Evolutionary conservation across 1,284 basidiomycete genomes (phyloP).

Genomic region (Microbotryomycetes sp.): DNA sequence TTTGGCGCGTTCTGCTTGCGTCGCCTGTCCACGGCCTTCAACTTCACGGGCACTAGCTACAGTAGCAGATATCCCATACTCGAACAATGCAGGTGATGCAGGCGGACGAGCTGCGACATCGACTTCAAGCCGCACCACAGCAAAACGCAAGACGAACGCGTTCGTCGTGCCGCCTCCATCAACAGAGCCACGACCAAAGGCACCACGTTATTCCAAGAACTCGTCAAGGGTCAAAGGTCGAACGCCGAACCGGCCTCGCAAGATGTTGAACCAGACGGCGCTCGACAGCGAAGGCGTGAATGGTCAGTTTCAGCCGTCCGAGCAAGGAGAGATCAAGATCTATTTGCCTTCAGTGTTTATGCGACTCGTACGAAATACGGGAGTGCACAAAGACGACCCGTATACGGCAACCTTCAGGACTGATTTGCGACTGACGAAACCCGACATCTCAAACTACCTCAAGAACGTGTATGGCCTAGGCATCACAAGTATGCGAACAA

Average conservation of each 20-base stretch:
- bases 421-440: constrained; percentile 38
- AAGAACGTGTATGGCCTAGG: constrained; percentile 38
- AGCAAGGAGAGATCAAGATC: constrained; percentile 24
- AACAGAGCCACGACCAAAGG: not conserved
- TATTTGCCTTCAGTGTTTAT: constrained; percentile 38
- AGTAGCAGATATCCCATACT: not conserved
- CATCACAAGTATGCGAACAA: constrained; percentile 36
- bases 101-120: no score
- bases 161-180: not conserved
- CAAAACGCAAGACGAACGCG: not conserved
- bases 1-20: not conserved
- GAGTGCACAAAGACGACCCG: constrained; percentile 34
- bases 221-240: constrained; percentile 29
- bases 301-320: constrained; percentile 3
- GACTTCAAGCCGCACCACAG: no score
- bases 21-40: not conserved
- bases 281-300: constrained; percentile 2
- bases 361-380: constrained; percentile 37
- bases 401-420: constrained; percentile 40
- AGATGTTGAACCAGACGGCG: constrained; percentile 14
- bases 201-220: constrained; percentile 13
- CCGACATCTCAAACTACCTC: constrained; percentile 40
- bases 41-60: not conserved
- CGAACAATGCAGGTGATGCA: not conserved
- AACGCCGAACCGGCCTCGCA: constrained; percentile 14